Conservation (phyloP, 805 yeast species). For the Starmerella lactis-condensi region DNA sequence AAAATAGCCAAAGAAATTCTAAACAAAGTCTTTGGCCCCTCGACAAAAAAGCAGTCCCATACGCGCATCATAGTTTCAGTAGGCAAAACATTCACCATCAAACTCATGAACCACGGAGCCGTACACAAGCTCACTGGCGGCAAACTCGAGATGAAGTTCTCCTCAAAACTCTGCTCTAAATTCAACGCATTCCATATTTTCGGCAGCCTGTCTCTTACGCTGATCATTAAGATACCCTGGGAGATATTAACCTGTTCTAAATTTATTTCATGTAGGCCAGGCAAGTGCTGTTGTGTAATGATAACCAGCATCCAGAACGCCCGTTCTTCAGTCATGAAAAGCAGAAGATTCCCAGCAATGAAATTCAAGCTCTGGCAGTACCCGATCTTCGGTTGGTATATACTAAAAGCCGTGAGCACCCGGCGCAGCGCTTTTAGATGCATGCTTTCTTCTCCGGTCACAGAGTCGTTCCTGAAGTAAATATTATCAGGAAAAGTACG, state of each 20-base stretch:
- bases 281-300: constrained; percentile 64
- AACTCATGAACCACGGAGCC: constrained; percentile 95
- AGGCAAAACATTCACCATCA: constrained; percentile 81
- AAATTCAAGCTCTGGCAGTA: constrained; percentile 92
- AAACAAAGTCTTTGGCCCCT: constrained; percentile 73
- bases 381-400: constrained; percentile 75
- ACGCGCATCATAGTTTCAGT: constrained; percentile 72
- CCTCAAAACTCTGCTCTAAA: constrained; percentile 26
- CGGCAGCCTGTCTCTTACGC: constrained; percentile 69
- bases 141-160: constrained; percentile 41
- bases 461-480: constrained; percentile 40
- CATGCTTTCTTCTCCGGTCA: constrained; percentile 26
- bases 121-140: constrained; percentile 90
- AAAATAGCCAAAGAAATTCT: constrained; percentile 65
- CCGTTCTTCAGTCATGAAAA: constrained; percentile 76
- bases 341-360: constrained; percentile 64
- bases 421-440: constrained; percentile 43
- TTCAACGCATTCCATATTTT: constrained; percentile 48
- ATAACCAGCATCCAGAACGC: constrained; percentile 94
- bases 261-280: constrained; percentile 78
- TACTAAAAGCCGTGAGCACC: constrained; percentile 66
- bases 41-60: constrained; percentile 91
- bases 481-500: constrained; percentile 90
- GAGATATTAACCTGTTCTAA: constrained; percentile 89
- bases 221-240: constrained; percentile 82